Evolutionary conservation across 805 yeast species (phyloP).

Genomic region (Saturnispora mendoncae): DNA sequence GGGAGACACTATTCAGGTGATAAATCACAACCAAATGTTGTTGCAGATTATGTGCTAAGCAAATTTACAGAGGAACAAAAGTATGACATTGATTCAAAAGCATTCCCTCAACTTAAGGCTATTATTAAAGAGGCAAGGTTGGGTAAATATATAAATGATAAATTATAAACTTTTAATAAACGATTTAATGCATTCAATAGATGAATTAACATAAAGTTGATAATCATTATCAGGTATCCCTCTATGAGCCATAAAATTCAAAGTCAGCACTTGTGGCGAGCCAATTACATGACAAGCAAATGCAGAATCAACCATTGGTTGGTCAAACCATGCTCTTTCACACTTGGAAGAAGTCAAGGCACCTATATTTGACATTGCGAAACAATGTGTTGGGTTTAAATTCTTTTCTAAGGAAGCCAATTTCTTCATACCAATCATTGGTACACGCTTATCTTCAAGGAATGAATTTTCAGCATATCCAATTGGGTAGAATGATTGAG

Average conservation of each 20-base stretch:
- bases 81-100: conserved; percentile 31
- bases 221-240: conserved; percentile 4
- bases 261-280: conserved; percentile 2
- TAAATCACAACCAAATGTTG: conserved; percentile 25
- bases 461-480: conserved; percentile 6
- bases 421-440: not conserved
- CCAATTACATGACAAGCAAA: conserved; percentile 11
- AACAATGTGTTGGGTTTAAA: conserved; percentile 5
- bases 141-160: conserved; percentile 25
- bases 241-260: conserved; percentile 11
- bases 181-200: not conserved
- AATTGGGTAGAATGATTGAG: conserved; percentile 2
- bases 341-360: not conserved
- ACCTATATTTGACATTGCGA: conserved; percentile 13
- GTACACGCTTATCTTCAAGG: not conserved
- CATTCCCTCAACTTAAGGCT: conserved; percentile 33
- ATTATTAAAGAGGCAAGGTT: conserved; percentile 30
- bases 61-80: conserved; percentile 41
- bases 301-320: conserved; percentile 13
- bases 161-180: conserved; percentile 1
- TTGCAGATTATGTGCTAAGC: conserved; percentile 57
- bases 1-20: conserved; percentile 50
- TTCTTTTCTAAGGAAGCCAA: conserved; percentile 6
- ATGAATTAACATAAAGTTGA: conserved; percentile 4
- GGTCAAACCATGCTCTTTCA: conserved; percentile 11